Conservation (phyloP, 2,329 filamentous ascomycete genomes). For the Epichloe aotearoae region DNA sequence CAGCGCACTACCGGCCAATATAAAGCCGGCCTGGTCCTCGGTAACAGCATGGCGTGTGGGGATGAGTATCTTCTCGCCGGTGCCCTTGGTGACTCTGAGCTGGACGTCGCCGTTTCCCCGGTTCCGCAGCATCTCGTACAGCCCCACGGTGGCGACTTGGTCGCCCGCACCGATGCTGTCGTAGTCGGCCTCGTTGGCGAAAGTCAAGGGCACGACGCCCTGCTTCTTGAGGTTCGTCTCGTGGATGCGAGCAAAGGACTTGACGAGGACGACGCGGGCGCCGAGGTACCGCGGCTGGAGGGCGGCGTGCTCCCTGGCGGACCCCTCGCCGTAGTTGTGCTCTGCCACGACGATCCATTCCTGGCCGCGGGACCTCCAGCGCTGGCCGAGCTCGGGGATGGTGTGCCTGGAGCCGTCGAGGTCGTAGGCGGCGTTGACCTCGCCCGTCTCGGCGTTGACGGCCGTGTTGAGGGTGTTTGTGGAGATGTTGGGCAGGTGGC, state of each 20-base stretch:
- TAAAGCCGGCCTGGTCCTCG: conserved; percentile 81
- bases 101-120: conserved; percentile 67
- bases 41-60: conserved; percentile 79
- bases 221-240: conserved; percentile 97
- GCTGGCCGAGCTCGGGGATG: conserved; percentile 76
- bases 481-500: conserved; percentile 93
- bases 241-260: conserved; percentile 84
- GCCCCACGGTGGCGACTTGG: conserved; percentile 65
- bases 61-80: conserved; percentile 54
- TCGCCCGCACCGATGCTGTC: conserved; percentile 74
- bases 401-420: conserved; percentile 58
- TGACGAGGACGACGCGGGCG: conserved; percentile 68
- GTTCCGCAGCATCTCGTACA: conserved; percentile 67
- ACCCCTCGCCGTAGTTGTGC: conserved; percentile 93
- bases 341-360: conserved; percentile 94
- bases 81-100: conserved; percentile 49
- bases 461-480: conserved; percentile 96
- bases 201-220: conserved; percentile 87
- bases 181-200: conserved; percentile 80
- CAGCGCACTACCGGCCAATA: conserved; percentile 84
- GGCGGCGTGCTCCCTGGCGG: conserved; percentile 78
- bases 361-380: conserved; percentile 63
- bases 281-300: conserved; percentile 86
- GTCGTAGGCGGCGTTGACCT: conserved; percentile 89
- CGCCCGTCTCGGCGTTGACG: conserved; percentile 79